Evolutionary conservation across 2,329 filamentous ascomycete genomes (phyloP).

Genomic region (Venturia oleaginea): DNA sequence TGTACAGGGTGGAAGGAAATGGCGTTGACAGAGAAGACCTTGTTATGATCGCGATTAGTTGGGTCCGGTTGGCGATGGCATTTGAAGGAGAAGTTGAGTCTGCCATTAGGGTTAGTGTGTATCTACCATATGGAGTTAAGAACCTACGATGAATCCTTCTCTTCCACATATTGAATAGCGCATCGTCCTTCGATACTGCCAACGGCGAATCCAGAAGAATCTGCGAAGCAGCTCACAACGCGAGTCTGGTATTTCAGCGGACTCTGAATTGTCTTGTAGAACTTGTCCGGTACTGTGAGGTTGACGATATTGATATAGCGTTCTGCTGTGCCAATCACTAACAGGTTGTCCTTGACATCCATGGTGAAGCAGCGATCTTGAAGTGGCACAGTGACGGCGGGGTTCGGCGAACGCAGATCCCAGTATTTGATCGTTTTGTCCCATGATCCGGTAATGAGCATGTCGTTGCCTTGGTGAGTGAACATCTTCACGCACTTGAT

Average conservation of each 20-base stretch:
- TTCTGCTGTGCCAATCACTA: slow-evolving; percentile 89
- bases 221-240: slow-evolving; percentile 88
- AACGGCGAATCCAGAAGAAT: slow-evolving; percentile 85
- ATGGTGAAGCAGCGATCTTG: slow-evolving; percentile 83
- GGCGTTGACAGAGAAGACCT: slow-evolving; percentile 91
- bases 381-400: slow-evolving; percentile 56
- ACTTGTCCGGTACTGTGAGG: slow-evolving; percentile 68
- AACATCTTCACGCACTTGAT: slow-evolving; percentile 66
- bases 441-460: slow-evolving; percentile 89
- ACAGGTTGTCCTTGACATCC: slow-evolving; percentile 78
- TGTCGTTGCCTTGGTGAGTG: slow-evolving; percentile 54
- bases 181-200: slow-evolving; percentile 95
- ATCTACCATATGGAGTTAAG: neutral
- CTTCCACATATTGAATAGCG: slow-evolving; percentile 96
- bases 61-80: slow-evolving; percentile 80
- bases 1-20: slow-evolving; percentile 96
- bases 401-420: slow-evolving; percentile 61
- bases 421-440: slow-evolving; percentile 88
- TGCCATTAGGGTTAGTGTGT: slow-evolving; percentile 16
- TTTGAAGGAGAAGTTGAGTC: slow-evolving; percentile 96
- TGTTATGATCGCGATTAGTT: slow-evolving; percentile 56
- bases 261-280: slow-evolving; percentile 94
- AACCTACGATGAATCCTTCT: slow-evolving; percentile 66
- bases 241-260: slow-evolving; percentile 97
- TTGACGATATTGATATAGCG: slow-evolving; percentile 94